Evolutionary conservation across 495 filamentous ascomycete species (phyloP).

Genomic region (Aspergillus nanangensis): DNA sequence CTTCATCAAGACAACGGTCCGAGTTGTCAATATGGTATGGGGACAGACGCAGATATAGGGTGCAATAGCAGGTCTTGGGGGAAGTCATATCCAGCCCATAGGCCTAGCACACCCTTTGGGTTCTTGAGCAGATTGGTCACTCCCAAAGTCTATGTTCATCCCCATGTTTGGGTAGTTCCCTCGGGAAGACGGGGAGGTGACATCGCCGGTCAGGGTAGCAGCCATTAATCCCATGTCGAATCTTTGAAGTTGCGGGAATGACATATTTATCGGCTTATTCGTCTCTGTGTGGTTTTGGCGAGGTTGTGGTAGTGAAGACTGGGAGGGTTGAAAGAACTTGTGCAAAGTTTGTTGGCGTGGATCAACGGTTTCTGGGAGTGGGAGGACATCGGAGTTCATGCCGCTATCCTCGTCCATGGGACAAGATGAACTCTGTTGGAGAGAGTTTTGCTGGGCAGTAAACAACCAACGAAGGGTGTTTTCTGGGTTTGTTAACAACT

Average conservation of each 20-base stretch:
- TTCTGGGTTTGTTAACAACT: slow-evolving; percentile 24
- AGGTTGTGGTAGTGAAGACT: slow-evolving; percentile 14
- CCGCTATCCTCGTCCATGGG: slow-evolving; percentile 20
- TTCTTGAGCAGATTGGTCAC: slow-evolving; percentile 15
- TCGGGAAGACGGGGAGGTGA: slow-evolving; percentile 20
- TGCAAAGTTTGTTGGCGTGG: slow-evolving; percentile 42
- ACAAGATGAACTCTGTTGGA: slow-evolving; percentile 11
- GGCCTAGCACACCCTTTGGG: slow-evolving; percentile 10
- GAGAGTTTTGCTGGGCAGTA: slow-evolving; percentile 27
- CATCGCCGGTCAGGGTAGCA: slow-evolving; percentile 18
- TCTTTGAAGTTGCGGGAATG: slow-evolving; percentile 15
- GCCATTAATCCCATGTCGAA: slow-evolving; percentile 14
- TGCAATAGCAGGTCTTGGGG: neutral
- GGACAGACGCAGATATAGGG: neutral
- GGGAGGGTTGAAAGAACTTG: slow-evolving; percentile 41
- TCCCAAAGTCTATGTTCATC: slow-evolving; percentile 34
- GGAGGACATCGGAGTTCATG: slow-evolving; percentile 22
- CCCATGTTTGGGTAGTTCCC: slow-evolving; percentile 41
- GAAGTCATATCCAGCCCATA: slow-evolving; percentile 22
- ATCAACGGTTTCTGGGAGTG: slow-evolving; percentile 29
- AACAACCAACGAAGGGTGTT: slow-evolving; percentile 46
- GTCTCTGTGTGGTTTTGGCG: slow-evolving; percentile 14
- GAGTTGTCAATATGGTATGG: too few relatives aligned
- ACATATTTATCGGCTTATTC: too few relatives aligned
- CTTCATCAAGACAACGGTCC: too few relatives aligned